Base-by-base conservation (phyloP, 2,329 filamentous ascomycete species). In the Ceratocystis huliohia region DNA sequence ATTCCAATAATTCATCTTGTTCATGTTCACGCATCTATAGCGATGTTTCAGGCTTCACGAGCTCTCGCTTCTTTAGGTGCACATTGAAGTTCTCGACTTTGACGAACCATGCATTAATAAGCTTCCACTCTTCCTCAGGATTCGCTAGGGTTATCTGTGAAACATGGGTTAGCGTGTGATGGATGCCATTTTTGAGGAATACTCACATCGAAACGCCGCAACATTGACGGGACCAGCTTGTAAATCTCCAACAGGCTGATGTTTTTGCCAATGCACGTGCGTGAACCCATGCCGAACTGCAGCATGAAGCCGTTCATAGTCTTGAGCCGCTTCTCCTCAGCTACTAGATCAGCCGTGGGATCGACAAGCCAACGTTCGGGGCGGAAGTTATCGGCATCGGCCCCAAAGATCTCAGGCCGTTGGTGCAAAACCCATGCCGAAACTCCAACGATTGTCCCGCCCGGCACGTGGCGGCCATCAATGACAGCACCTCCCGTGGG, bases 401-500 rank as follows among this genome's bases (percentile, higher is more conserved):
- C 73, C 1, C 88, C 88, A 71, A 89, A 93, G 37, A 91, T 78
- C 65, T 86, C 83, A 4, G 80, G 78, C 6, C 61, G 44, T 7
- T 63, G 61, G 61, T 92, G 88, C 44, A 92, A 78, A 17, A 91
- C 83, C 88, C 88, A 91, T 0, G 88, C 83, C 64, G 84, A 89
- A 72, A 84, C 88, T 5, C 88, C 88, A 0, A 91, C 87, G 67
- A 88, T 86, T 0, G 88, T 89, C 5, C 88, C 88, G 1, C 84
- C 88, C 3, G 82, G 82, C 33, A 92, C 78, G 66, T 80, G 82
- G 17, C 79, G 74, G 1, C 85, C 87, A 0, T 81, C 80, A 64
- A 91, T 86, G 56, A 74, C 82, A 28, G 81, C 78, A 8, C 88
- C 88, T 22, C 81, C 78, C 0, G 79, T 75, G 0, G 89, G 89